Percentiles rank a stretch among this genome's conserved stretches.
phyloP scores from a whole-genome alignment of 495 filamentous ascomycete species.

The Astrothelium macrocarpum region DNA sequence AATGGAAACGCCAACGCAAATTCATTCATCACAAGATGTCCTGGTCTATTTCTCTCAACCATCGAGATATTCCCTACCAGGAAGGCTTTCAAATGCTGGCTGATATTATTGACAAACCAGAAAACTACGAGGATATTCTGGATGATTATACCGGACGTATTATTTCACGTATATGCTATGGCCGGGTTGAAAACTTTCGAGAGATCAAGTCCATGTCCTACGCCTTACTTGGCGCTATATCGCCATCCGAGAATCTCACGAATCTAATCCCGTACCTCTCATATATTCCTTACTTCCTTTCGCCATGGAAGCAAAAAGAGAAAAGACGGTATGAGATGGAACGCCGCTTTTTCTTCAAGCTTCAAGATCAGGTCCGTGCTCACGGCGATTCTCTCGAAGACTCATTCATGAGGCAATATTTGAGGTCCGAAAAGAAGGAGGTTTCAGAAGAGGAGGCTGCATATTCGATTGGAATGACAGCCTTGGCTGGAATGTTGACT shows the following conservation, averaged over 20 bases:
- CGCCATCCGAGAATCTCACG: conserved; percentile 45
- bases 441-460: conserved; percentile 34
- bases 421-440: conserved; percentile 14
- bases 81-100: conserved; percentile 45
- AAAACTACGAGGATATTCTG: conserved; percentile 45
- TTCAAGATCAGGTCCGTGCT: conserved; percentile 25
- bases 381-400: conserved; percentile 18
- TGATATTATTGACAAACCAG: conserved; percentile 32
- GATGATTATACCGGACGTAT: conserved; percentile 52
- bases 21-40: neutral
- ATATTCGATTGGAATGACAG: conserved; percentile 32
- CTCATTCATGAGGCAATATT: conserved; percentile 23
- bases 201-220: conserved; percentile 46
- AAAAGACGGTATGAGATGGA: conserved; percentile 26
- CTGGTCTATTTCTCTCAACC: neutral
- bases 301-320: conserved; percentile 29
- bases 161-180: conserved; percentile 51
- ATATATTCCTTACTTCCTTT: conserved; percentile 27
- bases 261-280: conserved; percentile 36
- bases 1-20: conserved; percentile 15
- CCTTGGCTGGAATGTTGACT: conserved; percentile 36
- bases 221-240: conserved; percentile 49
- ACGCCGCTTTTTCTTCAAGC: conserved; percentile 28
- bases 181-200: conserved; percentile 36
- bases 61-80: neutral